Evolutionary conservation across 2,329 filamentous ascomycete genomes (phyloP).

Genomic region (Colletotrichum destructivum): DNA sequence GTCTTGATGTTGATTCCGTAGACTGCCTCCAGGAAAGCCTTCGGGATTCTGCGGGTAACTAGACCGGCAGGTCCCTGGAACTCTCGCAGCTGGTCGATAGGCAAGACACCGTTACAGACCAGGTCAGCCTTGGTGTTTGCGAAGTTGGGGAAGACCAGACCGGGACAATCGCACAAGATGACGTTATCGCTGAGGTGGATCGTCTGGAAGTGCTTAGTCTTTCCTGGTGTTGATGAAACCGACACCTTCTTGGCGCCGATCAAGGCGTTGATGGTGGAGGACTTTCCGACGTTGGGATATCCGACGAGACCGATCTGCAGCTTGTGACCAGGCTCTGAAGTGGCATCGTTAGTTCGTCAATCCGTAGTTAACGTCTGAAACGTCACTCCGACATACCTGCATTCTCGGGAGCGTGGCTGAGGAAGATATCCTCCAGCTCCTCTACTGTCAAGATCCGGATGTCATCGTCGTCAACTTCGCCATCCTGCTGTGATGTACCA

Average conservation of each 20-base stretch:
- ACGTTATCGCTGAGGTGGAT: slow-evolving; percentile 93
- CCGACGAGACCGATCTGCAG: slow-evolving; percentile 94
- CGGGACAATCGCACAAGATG: slow-evolving; percentile 96
- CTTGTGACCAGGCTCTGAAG: slow-evolving; percentile 69
- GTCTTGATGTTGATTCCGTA: slow-evolving; percentile 93
- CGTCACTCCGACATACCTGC: slow-evolving; percentile 58
- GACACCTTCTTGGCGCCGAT: slow-evolving; percentile 99
- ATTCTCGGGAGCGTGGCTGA: slow-evolving; percentile 75
- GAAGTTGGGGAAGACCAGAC: slow-evolving; percentile 98
- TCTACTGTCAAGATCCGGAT: slow-evolving; percentile 92
- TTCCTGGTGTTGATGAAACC: slow-evolving; percentile 95
- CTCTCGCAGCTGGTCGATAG: slow-evolving; percentile 96
- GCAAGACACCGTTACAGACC: slow-evolving; percentile 93
- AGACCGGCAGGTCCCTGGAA: slow-evolving; percentile 89
- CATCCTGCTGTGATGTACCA: slow-evolving; percentile 50
- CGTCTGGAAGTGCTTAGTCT: slow-evolving; percentile 99
- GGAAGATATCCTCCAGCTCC: slow-evolving; percentile 90
- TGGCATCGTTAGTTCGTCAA: slow-evolving; percentile 35
- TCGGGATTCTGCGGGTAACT: slow-evolving; percentile 87
- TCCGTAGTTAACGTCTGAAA: background rate
- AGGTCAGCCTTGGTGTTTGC: slow-evolving; percentile 96
- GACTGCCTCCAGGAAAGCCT: slow-evolving; percentile 89
- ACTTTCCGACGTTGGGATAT: slow-evolving; percentile 99
- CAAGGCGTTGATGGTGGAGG: slow-evolving; percentile 98
- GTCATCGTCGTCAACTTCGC: slow-evolving; percentile 66